phyloP scores from a whole-genome alignment of 345 rosid genomes.

The sweet orange (Citrus sinensis) region DNA sequence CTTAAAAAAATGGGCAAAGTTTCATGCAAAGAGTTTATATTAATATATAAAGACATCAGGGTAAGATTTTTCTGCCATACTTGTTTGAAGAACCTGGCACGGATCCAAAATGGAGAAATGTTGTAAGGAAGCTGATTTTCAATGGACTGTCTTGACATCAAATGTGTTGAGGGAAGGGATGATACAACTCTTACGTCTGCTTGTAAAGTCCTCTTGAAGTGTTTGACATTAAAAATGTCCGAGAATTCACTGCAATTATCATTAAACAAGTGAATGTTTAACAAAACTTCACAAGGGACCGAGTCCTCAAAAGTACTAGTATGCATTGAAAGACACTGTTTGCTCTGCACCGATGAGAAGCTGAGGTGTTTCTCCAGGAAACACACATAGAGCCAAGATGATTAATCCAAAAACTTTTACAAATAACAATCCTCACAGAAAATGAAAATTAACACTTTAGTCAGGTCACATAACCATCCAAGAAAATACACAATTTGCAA shows the following conservation, averaged over 20 bases:
- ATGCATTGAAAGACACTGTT: not conserved
- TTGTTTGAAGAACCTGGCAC: constrained; percentile 54
- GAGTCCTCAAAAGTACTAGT: not conserved
- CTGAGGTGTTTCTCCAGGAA: not conserved
- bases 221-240: constrained; percentile 57
- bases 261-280: not conserved
- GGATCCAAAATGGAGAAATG: constrained; percentile 69
- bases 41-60: not conserved
- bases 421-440: not conserved
- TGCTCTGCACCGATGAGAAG: not conserved
- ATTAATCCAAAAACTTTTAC: not conserved
- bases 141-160: constrained; percentile 50
- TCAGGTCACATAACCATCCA: not conserved
- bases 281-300: not conserved
- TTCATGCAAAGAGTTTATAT: not conserved
- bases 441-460: not conserved
- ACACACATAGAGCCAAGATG: not conserved
- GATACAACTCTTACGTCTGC: constrained; percentile 63
- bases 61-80: constrained; percentile 19
- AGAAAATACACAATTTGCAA: not conserved
- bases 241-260: constrained; percentile 55
- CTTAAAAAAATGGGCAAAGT: not conserved
- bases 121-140: constrained; percentile 53
- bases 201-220: constrained; percentile 59
- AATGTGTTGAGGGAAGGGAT: constrained; percentile 68